Evolutionary conservation across 1,284 basidiomycete genomes (phyloP), one percentile per base, ranked within the genome.

Genomic region (Sporisorium iseilematis-ciliati): DNA sequence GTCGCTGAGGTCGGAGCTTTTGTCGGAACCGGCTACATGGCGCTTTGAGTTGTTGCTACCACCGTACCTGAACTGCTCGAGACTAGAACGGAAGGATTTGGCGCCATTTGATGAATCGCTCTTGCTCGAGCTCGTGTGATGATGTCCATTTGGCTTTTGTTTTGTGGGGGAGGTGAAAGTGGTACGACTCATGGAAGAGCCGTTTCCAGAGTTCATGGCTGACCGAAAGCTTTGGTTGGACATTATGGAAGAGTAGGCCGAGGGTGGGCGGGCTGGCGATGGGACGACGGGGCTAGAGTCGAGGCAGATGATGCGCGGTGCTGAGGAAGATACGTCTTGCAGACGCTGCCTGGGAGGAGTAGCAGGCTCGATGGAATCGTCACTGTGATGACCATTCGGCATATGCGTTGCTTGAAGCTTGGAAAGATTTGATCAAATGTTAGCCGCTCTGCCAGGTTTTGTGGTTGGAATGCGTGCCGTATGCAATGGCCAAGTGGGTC

Each of bases 301-400:
- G 46, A 63, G 60, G 31, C 67, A 70, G 23, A 75, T 35, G 31
- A 75, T 54, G 48, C 65, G 60, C 10, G 70, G 54, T 42, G 64
- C 38, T 18, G 65, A 43, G 26, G 56, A 7, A 3, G 46, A n/a
- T 38, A 48, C 25, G n/a, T 60, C 43, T 20, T 31, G 25, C 29
- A 54, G 18, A 20, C 53, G 54, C 26, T 59, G 49, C 58, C 49
- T 59, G 16, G 67, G 58, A 7, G 72, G 73, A 2, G 73, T 75
- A 45, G 60, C 55, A 45, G 73, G 67, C 49, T 71, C 64, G 48
- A 70, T 75, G n/a, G 63, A 57, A 23, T 70, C 73, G 67, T 75
- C 73, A 55, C 50, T 75, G 49, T 48, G 14, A 20, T 65, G 41
- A 14, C 52, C 71, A 56, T 60, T 35, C 45, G 53, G 46, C 71